Base-by-base conservation (phyloP, 176 grass and related monocot species). In the Cenchrus fungigraminus region DNA sequence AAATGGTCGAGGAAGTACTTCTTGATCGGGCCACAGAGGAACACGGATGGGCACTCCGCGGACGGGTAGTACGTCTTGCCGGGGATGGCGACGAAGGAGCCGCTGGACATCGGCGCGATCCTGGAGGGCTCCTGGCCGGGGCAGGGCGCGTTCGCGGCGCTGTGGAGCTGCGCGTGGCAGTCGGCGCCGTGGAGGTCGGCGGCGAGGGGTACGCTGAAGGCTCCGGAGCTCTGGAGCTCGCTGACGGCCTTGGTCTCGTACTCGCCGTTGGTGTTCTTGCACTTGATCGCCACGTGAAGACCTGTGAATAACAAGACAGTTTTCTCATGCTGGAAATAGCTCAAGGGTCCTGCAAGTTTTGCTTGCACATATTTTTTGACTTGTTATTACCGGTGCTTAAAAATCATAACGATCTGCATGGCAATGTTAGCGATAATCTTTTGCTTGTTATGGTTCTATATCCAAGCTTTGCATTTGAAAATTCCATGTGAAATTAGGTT, bases 121-220 rank as follows among this genome's bases (percentile, higher is more conserved):
- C 12, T 59, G 52, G 83, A 85, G 6, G 83, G 83, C 40, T 85
- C 74, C 64, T 85, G 83, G 1, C 83, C 72, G 4, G 71, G 60
- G 72, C 82, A 84, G 2, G 82, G 82, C 12, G 32, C 31, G 52
- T 17, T 37, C 0, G 25, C 2, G 5, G 63, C 15, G 42, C 51
- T 85, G 64, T 85, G 74, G 63, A 85, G 83, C 83, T 85, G 83
- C 16, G 74, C 83, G 43, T 60, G n/a, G 83, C 83, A 85, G 43
- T 78, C 83, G 7, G 58, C 6, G 16, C 52, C 6, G 63, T 69
- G 83, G 64, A 85, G 64, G 11, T 85, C 54, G 4, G 63, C 50
- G 0, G 70, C 10, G 45, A 84, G 10, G 40, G 63, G 83, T 3
- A 85, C 12, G 42, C 20, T 57, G 74, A 85, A 78, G 3, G 51